Evolutionary conservation across 495 filamentous ascomycete genomes (phyloP), one percentile per base, ranked within the genome.

Genomic region (Neurospora africana): DNA sequence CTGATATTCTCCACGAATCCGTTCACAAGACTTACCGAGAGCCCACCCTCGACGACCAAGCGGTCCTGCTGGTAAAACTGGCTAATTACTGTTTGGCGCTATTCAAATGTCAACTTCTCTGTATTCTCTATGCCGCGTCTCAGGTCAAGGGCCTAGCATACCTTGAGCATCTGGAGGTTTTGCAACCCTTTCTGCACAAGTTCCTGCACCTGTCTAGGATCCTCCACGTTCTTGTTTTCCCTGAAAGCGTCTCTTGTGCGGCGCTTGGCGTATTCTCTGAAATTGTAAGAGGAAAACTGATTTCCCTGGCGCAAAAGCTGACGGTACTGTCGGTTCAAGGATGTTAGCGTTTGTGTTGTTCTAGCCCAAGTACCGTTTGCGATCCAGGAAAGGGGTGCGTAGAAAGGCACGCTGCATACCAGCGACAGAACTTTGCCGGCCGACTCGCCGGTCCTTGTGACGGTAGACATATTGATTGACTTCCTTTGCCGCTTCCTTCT

Each of bases 1-100:
- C 19, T 23, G n/a, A 30, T 69, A 13, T 23, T n/a, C n/a, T 30
- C 1, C 8, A 61, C 58, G 1, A 3, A 19, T 2, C 15, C 15
- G 13, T 65, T 35, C 5, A 38, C 5, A 21, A n/a, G 23, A 80
- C 83, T 5, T 82, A 86, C 84, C 78, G 83, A 81, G 73, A 81
- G 90, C 72, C 92, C 91, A 23, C 95, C 94, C 79, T 99, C 95
- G 7, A 99, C 93, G 33, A 99, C 95, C 78, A 99, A 87, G 78
- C 90, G 85, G 81, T 99, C 93, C 76, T 95, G 76, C 83, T 97
- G 92, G 83, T 92, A 99, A 81, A 98, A 98, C 80, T 97, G 93
- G 76, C 93, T 97, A 75, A 99, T 88, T 39, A 94, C 85, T 6
- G 95, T 97, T 90, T 99, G 95, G 77, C 95, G 91, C 95, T 99